phyloP scores from a whole-genome alignment of 208 protist species.

The Wallacemonas rigidus region DNA sequence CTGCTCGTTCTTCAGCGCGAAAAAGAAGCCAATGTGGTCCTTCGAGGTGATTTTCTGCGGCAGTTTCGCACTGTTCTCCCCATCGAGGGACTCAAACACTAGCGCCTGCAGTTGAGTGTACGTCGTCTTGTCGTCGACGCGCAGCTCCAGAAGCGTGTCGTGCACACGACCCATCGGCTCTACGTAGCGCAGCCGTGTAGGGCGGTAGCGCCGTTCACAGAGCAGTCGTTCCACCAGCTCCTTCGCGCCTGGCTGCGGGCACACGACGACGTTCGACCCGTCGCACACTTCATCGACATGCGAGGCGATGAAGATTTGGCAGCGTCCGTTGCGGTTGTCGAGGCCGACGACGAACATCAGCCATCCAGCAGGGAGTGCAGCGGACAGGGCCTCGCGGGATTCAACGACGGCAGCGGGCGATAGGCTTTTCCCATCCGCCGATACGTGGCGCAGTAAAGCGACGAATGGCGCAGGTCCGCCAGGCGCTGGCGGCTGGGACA shows the following conservation, averaged over 20 bases:
- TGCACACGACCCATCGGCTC: constrained; percentile 26
- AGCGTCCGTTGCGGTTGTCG: background rate
- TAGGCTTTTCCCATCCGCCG: background rate
- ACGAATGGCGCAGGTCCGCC: background rate
- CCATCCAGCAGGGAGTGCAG: constrained; percentile 13
- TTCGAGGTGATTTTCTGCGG: constrained; percentile 15
- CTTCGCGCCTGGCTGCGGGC: background rate
- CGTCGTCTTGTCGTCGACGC: constrained; percentile 21
- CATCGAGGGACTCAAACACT: constrained; percentile 25
- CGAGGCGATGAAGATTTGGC: constrained; percentile 12
- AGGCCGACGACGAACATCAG: constrained; percentile 11
- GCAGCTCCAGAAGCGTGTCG: constrained; percentile 24
- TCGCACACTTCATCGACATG: constrained; percentile 12
- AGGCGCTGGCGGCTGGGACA: background rate
- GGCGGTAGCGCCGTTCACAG: constrained; percentile 22
- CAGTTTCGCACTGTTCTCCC: background rate
- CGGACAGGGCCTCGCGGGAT: constrained; percentile 13
- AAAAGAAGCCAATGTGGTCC: constrained; percentile 45
- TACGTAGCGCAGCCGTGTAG: constrained; percentile 36
- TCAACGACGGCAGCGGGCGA: background rate
- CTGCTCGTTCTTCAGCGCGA: constrained; percentile 13
- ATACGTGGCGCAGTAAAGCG: constrained; percentile 10
- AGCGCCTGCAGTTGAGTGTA: constrained; percentile 31
- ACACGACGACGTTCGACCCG: constrained; percentile 35
- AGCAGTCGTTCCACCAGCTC: constrained; percentile 22